A percentile compares a stretch with the other conserved stretches of the same genome.
These are phyloP conservation scores for Scenedesmus sp. DNA, from an alignment of 163 green algal species.

Conservation along the genomic window DNA sequence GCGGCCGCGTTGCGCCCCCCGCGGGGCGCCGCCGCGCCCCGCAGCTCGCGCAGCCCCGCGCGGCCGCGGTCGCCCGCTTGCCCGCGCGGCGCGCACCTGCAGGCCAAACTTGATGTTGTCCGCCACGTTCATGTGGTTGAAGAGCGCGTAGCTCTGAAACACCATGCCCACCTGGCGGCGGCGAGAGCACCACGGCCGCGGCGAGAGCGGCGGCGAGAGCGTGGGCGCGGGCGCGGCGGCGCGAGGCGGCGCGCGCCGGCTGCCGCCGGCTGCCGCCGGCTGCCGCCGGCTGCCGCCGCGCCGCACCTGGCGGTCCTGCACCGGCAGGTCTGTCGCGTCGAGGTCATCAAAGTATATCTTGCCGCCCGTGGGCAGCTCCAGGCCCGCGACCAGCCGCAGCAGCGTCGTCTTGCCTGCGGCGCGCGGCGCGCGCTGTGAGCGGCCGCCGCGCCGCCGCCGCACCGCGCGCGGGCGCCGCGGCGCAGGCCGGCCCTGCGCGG, in stretches of 20 bases:
- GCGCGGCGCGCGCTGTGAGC: constrained; percentile 23
- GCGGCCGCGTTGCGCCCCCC: too few relatives aligned
- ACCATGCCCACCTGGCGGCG: constrained; percentile 67
- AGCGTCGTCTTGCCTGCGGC: constrained; percentile 80
- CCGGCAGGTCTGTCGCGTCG: constrained; percentile 58
- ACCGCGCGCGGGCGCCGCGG: too few relatives aligned
- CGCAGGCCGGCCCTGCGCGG: too few relatives aligned
- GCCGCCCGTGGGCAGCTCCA: constrained; percentile 74
- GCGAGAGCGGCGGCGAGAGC: too few relatives aligned
- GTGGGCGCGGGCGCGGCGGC: too few relatives aligned
- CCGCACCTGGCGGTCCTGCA: constrained; percentile 53
- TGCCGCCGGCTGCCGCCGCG: not conserved
- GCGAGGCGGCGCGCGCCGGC: not conserved
- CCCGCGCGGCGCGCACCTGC: constrained; percentile 61
- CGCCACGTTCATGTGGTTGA: constrained; percentile 87
- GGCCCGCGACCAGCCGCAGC: constrained; percentile 83
- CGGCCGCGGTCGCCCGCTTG: too few relatives aligned
- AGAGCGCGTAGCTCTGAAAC: constrained; percentile 91
- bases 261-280: not conserved
- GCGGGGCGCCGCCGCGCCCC: too few relatives aligned
- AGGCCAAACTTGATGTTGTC: constrained; percentile 90
- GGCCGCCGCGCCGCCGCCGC: too few relatives aligned
- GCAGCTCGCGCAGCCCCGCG: too few relatives aligned
- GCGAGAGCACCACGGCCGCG: not conserved
- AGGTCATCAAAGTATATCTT: constrained; percentile 78